Evolutionary conservation across 164 flowering plant genomes (phyloP).

Genomic region (Liquidambar formosana): DNA sequence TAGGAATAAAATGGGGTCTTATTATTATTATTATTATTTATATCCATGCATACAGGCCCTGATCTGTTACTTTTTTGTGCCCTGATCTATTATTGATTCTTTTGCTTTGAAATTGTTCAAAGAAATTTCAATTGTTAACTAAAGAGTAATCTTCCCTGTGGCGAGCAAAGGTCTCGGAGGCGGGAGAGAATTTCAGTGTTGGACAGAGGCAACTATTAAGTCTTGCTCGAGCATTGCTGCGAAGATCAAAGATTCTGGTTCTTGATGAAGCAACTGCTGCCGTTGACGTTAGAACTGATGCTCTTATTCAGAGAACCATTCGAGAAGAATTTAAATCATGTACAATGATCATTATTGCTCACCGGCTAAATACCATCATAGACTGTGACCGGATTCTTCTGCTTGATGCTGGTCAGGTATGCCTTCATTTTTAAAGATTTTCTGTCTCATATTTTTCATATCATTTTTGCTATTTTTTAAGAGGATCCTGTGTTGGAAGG

Average conservation of each 20-base stretch:
- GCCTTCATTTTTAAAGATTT: slow-evolving; percentile 1
- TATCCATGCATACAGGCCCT: background rate
- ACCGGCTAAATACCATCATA: slow-evolving; percentile 90
- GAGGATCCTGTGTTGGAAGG: too few relatives aligned
- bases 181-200: slow-evolving; percentile 99
- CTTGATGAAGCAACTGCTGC: slow-evolving; percentile 99
- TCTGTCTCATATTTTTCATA: background rate
- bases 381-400: slow-evolving; percentile 91
- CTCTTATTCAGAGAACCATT: slow-evolving; percentile 95
- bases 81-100: background rate
- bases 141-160: background rate
- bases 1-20: background rate
- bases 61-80: too few relatives aligned
- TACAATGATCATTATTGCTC: slow-evolving; percentile 98
- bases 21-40: too few relatives aligned
- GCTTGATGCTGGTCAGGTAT: slow-evolving; percentile 88
- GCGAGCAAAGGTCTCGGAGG: slow-evolving; percentile 76
- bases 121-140: background rate
- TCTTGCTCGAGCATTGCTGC: slow-evolving; percentile 93
- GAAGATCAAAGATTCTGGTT: slow-evolving; percentile 96
- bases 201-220: slow-evolving; percentile 96
- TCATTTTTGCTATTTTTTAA: background rate
- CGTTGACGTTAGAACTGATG: slow-evolving; percentile 99
- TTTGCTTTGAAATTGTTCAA: background rate
- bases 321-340: slow-evolving; percentile 94